Percentiles rank a stretch among this genome's conserved stretches.
Conservation (phyloP, 225 moss, liverwort and hornwort genomes). For the Thuidium tamariscinum region DNA sequence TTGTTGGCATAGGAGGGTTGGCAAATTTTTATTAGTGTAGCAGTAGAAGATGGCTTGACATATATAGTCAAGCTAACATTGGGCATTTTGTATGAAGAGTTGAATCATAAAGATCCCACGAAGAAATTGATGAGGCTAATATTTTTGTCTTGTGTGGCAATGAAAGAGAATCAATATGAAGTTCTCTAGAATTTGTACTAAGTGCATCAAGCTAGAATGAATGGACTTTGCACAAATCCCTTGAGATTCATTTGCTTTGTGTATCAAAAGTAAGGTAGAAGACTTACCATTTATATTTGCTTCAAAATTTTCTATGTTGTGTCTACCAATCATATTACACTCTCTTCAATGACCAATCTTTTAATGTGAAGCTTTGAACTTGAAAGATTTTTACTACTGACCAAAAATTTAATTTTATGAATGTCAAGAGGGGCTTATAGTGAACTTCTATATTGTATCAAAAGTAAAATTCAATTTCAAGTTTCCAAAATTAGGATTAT, state of each 20-base stretch:
- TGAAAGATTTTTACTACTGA: not conserved
- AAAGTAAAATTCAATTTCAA: not conserved
- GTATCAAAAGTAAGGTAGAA: not conserved
- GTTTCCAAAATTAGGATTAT: not conserved
- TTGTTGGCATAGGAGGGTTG: no score
- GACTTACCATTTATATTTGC: no score
- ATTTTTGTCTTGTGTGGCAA: not conserved
- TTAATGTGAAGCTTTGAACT: not conserved
- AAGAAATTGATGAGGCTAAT: not conserved
- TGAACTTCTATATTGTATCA: not conserved
- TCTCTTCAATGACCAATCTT: not conserved
- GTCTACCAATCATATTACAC: not conserved
- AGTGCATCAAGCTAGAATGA: not conserved
- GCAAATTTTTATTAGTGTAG: no score
- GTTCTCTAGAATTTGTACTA: accelerated
- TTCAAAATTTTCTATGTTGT: not conserved
- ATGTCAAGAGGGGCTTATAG: accelerated
- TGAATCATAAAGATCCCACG: not conserved
- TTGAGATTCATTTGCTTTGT: not conserved
- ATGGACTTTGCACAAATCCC: not conserved
- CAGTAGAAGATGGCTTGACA: no score
- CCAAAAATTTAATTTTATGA: not conserved
- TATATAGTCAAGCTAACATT: accelerated
- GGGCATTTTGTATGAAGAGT: not conserved
- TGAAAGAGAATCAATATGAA: not conserved